phyloP scores from a whole-genome alignment of 768 basidiomycete species.

The Tephrocybe rancida region DNA sequence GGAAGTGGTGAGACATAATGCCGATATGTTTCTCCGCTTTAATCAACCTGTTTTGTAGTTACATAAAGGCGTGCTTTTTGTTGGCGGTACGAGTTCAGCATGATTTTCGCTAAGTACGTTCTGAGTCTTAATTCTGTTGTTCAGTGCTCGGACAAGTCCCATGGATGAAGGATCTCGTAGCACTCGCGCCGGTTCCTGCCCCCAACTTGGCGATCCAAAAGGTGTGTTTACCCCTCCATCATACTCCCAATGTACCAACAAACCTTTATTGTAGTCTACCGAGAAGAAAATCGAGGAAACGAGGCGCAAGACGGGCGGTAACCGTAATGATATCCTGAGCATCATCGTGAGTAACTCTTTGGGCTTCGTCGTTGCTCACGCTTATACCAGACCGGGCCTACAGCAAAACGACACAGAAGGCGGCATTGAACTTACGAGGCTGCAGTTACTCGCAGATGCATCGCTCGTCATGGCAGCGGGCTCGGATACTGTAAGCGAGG shows the following conservation, averaged over 20 bases:
- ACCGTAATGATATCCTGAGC: conserved; percentile 19
- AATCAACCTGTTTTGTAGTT: conserved; percentile 9
- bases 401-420: conserved; percentile 20
- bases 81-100: conserved; percentile 14
- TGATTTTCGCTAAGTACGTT: neutral
- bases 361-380: neutral
- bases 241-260: neutral
- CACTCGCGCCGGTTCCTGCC: conserved; percentile 18
- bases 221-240: neutral
- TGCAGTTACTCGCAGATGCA: conserved; percentile 21
- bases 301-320: conserved; percentile 7
- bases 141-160: conserved; percentile 26
- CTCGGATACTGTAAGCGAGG: conserved; percentile 22
- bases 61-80: conserved; percentile 20
- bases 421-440: conserved; percentile 7
- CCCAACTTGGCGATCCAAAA: conserved; percentile 22
- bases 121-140: neutral
- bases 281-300: conserved; percentile 18
- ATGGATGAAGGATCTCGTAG: conserved; percentile 21
- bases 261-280: conserved; percentile 14
- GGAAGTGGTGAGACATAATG: conserved; percentile 17
- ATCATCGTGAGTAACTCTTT: conserved; percentile 19
- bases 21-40: neutral
- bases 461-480: conserved; percentile 23
- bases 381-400: neutral